These are phyloP conservation scores for Acacia pycnantha DNA, from an alignment of 331 rosid genomes.

Conservation along the genomic window DNA sequence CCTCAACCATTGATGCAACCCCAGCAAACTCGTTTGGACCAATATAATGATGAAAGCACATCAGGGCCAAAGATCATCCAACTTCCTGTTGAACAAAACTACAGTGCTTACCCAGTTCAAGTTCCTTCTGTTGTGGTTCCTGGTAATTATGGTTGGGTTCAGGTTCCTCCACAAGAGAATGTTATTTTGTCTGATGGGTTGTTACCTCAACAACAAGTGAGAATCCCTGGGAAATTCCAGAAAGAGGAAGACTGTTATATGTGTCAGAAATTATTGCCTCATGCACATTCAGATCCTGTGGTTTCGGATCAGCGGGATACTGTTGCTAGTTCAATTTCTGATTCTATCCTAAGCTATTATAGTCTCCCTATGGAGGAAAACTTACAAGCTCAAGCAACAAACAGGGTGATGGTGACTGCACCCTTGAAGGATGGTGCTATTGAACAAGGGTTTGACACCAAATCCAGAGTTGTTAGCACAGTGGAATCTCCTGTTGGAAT, in stretches of 20 bases:
- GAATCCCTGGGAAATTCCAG: conserved; percentile 43
- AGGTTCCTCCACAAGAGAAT: conserved; percentile 56
- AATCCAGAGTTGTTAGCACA: conserved; percentile 42
- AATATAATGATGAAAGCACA: conserved; percentile 52
- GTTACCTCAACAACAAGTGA: conserved; percentile 55
- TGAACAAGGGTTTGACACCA: conserved; percentile 52
- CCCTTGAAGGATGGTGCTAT: conserved; percentile 44
- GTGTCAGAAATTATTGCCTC: conserved; percentile 81
- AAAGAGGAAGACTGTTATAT: conserved; percentile 61
- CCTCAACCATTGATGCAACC: conserved; percentile 51
- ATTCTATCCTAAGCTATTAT: conserved; percentile 43
- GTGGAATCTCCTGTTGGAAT: conserved; percentile 47
- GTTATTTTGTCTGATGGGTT: conserved; percentile 53
- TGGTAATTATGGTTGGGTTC: conserved; percentile 65
- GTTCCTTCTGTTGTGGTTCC: conserved; percentile 50
- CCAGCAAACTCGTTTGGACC: conserved; percentile 56
- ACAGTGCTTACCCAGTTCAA: conserved; percentile 56
- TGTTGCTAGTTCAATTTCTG: conserved; percentile 43
- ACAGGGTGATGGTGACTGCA: conserved; percentile 44
- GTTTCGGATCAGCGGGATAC: conserved; percentile 51
- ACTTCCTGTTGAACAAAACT: conserved; percentile 66
- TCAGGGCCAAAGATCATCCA: conserved; percentile 61
- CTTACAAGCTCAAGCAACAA: conserved; percentile 45
- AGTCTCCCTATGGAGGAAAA: conserved; percentile 56
- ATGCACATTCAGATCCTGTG: conserved; percentile 77